Evolutionary conservation across 768 basidiomycete genomes (phyloP).

Genomic region (Lentinus tigrinus): DNA sequence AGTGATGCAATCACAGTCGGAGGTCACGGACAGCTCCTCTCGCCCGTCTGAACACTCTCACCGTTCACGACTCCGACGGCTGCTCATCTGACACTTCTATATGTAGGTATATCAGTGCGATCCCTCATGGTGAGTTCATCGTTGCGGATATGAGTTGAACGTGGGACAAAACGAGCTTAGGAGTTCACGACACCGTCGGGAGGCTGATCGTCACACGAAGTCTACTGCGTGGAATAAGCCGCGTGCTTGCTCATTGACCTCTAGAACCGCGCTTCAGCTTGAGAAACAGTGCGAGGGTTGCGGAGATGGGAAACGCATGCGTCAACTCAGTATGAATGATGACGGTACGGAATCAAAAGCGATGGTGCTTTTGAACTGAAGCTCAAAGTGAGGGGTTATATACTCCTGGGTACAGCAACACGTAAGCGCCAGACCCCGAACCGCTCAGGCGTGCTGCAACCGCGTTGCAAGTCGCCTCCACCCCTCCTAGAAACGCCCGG

Average conservation of each 20-base stretch:
- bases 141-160: background rate
- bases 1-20: too few species aligned
- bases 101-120: too few species aligned
- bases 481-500: conserved; percentile 7
- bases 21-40: too few species aligned
- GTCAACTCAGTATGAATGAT: background rate
- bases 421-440: background rate
- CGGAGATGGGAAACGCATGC: background rate
- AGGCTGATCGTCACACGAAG: too few species aligned
- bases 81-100: too few species aligned
- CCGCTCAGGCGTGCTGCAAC: conserved; percentile 7
- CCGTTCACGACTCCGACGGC: too few species aligned
- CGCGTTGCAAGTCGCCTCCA: conserved; percentile 16
- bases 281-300: too few species aligned
- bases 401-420: background rate
- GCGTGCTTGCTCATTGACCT: too few species aligned
- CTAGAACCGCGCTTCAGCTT: too few species aligned
- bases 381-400: background rate
- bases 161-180: background rate
- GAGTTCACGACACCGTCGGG: background rate
- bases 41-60: too few species aligned
- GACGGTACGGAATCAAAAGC: background rate
- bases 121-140: background rate
- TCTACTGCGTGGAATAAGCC: too few species aligned
- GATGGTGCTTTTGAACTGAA: too few species aligned